These are phyloP conservation scores for Botrytis hyacinthi DNA, from an alignment of 2,329 filamentous ascomycete species.

Conservation along the genomic window DNA sequence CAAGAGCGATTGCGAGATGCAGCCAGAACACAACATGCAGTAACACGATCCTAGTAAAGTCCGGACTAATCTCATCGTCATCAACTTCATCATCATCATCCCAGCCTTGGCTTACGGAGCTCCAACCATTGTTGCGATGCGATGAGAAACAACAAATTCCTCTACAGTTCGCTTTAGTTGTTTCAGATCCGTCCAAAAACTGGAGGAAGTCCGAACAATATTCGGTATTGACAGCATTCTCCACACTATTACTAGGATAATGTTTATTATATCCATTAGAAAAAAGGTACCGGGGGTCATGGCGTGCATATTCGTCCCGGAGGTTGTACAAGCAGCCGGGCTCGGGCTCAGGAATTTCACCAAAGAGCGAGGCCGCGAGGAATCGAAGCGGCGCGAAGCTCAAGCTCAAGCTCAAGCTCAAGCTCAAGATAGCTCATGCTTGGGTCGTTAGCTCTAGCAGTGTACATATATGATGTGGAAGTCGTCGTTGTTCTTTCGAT, in stretches of 20 bases:
- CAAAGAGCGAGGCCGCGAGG: slow-evolving; percentile 13
- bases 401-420: background rate
- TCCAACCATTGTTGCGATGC: background rate
- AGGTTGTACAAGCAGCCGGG: slow-evolving; percentile 15
- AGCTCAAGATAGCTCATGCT: background rate
- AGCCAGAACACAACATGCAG: background rate
- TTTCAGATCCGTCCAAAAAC: background rate
- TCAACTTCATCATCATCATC: background rate
- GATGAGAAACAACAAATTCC: background rate
- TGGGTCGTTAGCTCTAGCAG: background rate
- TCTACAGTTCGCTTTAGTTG: background rate
- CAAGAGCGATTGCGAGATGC: background rate
- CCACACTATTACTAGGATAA: background rate
- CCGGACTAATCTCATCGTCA: background rate
- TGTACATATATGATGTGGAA: slow-evolving; percentile 16
- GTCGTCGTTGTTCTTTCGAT: background rate
- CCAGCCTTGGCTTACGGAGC: slow-evolving; percentile 7
- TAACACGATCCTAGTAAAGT: background rate
- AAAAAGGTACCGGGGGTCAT: background rate
- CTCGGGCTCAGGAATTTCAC: slow-evolving; percentile 6
- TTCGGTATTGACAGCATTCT: background rate
- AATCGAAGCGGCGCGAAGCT: background rate
- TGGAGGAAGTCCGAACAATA: slow-evolving; percentile 8
- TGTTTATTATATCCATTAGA: background rate
- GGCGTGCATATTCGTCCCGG: slow-evolving; percentile 15